Conservation (phyloP, 495 filamentous ascomycete genomes). For the Hypoxylon crocopeplum region DNA sequence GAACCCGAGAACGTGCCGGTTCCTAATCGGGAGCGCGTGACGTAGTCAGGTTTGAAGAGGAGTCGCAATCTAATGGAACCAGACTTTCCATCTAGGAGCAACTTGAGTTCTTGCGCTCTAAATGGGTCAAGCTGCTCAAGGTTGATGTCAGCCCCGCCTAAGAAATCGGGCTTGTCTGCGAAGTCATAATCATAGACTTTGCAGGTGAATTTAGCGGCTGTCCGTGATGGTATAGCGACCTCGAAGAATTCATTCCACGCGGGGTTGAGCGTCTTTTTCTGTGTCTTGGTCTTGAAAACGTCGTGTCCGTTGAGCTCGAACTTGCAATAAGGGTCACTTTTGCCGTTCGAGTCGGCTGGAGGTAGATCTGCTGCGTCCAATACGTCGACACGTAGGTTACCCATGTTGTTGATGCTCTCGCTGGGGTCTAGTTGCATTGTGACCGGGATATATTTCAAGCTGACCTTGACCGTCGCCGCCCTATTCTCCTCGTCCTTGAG, state of each 20-base stretch:
- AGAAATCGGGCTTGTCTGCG: conserved; percentile 85
- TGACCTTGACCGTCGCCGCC: conserved; percentile 82
- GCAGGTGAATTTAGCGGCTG: conserved; percentile 82
- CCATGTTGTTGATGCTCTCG: conserved; percentile 99
- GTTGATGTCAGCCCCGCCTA: conserved; percentile 80
- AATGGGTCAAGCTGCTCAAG: conserved; percentile 87
- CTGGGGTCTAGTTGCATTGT: conserved; percentile 91
- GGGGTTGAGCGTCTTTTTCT: conserved; percentile 96
- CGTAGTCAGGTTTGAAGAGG: conserved; percentile 94
- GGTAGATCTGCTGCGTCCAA: conserved; percentile 87
- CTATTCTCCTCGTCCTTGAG: conserved; percentile 78
- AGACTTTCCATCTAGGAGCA: conserved; percentile 88
- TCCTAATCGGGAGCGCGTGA: conserved; percentile 85
- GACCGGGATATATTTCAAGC: conserved; percentile 91
- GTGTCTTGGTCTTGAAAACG: conserved; percentile 88
- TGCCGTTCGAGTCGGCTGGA: conserved; percentile 92
- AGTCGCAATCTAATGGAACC: conserved; percentile 82
- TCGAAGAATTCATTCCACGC: conserved; percentile 97
- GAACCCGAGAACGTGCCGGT: conserved; percentile 94
- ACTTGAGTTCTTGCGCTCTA: conserved; percentile 69
- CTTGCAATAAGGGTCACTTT: conserved; percentile 95
- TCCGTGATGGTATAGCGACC: conserved; percentile 77
- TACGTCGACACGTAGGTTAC: conserved; percentile 88
- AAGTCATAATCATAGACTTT: conserved; percentile 96
- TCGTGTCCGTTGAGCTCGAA: conserved; percentile 87